Evolutionary conservation across 2,329 filamentous ascomycete species (phyloP).

Genomic region (Tolypocladium album): DNA sequence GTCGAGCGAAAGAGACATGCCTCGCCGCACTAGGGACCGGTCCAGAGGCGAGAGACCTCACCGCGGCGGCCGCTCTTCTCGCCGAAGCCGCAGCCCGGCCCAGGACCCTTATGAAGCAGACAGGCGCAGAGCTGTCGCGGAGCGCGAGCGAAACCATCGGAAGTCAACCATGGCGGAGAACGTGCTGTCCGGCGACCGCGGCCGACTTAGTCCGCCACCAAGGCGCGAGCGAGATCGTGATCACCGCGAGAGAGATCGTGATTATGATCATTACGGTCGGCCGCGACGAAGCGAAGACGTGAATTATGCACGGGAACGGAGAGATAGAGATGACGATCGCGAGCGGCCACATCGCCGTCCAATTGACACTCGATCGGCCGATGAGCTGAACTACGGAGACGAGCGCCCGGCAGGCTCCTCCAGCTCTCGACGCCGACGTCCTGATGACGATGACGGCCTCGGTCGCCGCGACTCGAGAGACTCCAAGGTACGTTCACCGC

Average conservation of each 20-base stretch:
- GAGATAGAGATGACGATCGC: conserved; percentile 81
- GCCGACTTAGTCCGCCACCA: conserved; percentile 30
- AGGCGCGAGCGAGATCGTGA: conserved; percentile 31
- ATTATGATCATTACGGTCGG: conserved; percentile 8
- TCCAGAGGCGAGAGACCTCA: conserved; percentile 53
- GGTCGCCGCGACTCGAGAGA: conserved; percentile 56
- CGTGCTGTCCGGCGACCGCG: conserved; percentile 42
- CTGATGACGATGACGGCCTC: conserved; percentile 64
- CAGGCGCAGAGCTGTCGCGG: conserved; percentile 82
- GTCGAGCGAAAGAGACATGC: conserved; percentile 36
- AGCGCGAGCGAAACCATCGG: conserved; percentile 87
- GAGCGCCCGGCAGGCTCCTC: conserved; percentile 50
- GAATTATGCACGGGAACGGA: conserved; percentile 55
- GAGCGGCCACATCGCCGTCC: conserved; percentile 82
- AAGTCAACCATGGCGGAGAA: conserved; percentile 63
- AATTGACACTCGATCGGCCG: conserved; percentile 62
- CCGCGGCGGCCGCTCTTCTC: conserved; percentile 43
- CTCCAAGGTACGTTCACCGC: conserved; percentile 47
- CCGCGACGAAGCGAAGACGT: conserved; percentile 19
- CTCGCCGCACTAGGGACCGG: conserved; percentile 52
- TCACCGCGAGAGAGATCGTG: conserved; percentile 28
- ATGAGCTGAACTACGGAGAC: conserved; percentile 88
- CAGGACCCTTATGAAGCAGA: conserved; percentile 92
- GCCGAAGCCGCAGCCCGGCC: conserved; percentile 81
- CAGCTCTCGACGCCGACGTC: conserved; percentile 61